Evolutionary conservation across 2,329 filamentous ascomycete species (phyloP).

Genomic region (Chaetomium strumarium): DNA sequence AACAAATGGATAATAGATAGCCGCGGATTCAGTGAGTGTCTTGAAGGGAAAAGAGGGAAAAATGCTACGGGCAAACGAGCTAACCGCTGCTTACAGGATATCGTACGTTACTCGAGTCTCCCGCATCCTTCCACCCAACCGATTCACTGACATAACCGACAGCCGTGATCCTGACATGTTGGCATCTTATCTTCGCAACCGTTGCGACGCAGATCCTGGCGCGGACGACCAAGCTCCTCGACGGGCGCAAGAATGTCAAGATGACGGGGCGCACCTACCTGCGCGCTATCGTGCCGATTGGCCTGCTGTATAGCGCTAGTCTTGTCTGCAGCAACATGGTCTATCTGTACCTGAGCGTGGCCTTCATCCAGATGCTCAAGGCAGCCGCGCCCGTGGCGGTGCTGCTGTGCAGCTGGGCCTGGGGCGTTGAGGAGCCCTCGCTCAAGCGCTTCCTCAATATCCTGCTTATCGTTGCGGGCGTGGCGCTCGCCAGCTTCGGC

Average conservation of each 20-base stretch:
- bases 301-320: slow-evolving; percentile 85
- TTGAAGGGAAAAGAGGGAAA: background rate
- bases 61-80: slow-evolving; percentile 1
- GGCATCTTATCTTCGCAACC: slow-evolving; percentile 88
- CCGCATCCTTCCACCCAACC: background rate
- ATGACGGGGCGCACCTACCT: slow-evolving; percentile 92
- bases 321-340: slow-evolving; percentile 92
- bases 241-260: slow-evolving; percentile 87
- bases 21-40: slow-evolving; percentile 64
- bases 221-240: slow-evolving; percentile 77
- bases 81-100: slow-evolving; percentile 33
- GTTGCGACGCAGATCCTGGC: slow-evolving; percentile 88
- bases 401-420: slow-evolving; percentile 58
- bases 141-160: slow-evolving; percentile 5
- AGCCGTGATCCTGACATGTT: slow-evolving; percentile 78
- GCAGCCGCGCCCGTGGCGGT: slow-evolving; percentile 62
- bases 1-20: slow-evolving; percentile 85
- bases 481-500: slow-evolving; percentile 49
- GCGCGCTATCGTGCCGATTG: slow-evolving; percentile 86
- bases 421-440: slow-evolving; percentile 45
- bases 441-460: slow-evolving; percentile 42
- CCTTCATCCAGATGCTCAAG: slow-evolving; percentile 98
- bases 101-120: slow-evolving; percentile 33
- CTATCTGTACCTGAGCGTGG: slow-evolving; percentile 87
- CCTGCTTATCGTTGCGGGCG: slow-evolving; percentile 47